phyloP scores from a whole-genome alignment of 139 green algal genomes.

The Spirogloea muscicola region DNA sequence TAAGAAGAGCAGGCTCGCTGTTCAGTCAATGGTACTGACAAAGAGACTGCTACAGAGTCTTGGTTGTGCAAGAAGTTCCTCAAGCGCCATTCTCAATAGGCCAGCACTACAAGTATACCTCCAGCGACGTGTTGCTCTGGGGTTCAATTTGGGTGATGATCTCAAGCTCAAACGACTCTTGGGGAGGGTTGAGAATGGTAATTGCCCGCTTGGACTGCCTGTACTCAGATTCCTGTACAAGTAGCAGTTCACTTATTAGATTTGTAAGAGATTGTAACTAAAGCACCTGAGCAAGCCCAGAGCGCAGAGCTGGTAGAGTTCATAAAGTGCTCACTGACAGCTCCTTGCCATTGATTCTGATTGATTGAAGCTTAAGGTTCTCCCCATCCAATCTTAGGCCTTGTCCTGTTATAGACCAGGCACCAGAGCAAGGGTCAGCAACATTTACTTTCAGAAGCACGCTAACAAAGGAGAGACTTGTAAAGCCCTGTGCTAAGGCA shows the following conservation, averaged over 20 bases:
- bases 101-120: too few species aligned
- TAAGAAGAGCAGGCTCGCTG: too few species aligned
- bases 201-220: slow-evolving; percentile 11
- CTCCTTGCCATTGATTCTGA: slow-evolving; percentile 11
- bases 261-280: neutral
- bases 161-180: slow-evolving; percentile 60
- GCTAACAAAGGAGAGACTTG: too few species aligned
- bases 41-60: too few species aligned
- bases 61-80: too few species aligned
- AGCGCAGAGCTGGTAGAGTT: neutral
- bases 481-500: neutral
- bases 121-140: slow-evolving; percentile 88
- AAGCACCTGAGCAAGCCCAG: too few species aligned
- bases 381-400: too few species aligned
- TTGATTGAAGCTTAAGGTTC: slow-evolving; percentile 20
- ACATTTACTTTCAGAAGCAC: too few species aligned
- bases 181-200: slow-evolving; percentile 38
- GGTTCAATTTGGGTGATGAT: slow-evolving; percentile 77
- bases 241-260: neutral
- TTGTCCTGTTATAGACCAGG: slow-evolving; percentile 4
- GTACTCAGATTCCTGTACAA: slow-evolving; percentile 36
- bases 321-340: neutral
- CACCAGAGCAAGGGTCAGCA: too few species aligned
- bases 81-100: too few species aligned
- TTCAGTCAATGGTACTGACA: too few species aligned